A percentile compares a stretch with the other conserved stretches of the same genome.
Evolutionary conservation across 306 rosid genomes (phyloP).

Genomic region (Glycine latifolia): DNA sequence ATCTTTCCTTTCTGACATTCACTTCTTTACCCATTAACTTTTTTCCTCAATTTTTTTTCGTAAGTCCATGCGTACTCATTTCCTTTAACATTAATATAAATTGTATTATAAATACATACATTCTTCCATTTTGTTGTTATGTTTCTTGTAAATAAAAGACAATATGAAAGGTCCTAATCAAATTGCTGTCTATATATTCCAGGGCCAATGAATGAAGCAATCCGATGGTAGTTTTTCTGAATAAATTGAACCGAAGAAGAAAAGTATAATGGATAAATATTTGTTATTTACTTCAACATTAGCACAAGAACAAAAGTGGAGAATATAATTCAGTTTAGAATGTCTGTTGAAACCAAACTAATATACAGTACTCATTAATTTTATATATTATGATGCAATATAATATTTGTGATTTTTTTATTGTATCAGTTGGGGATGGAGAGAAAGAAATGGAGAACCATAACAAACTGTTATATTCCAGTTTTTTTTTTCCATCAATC

Average conservation of each 20-base stretch:
- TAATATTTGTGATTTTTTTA: not conserved
- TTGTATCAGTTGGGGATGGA: not conserved
- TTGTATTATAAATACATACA: not conserved
- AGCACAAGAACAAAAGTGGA: constrained; percentile 14
- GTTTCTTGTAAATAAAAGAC: not conserved
- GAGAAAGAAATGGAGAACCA: constrained; percentile 16
- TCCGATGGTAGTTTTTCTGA: not conserved
- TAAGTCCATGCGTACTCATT: not conserved
- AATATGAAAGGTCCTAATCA: constrained; percentile 15
- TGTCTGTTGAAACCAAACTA: not conserved
- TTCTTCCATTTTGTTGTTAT: not conserved
- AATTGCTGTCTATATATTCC: constrained; percentile 27
- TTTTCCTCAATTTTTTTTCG: not conserved
- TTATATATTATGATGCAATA: not conserved
- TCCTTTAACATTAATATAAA: not conserved
- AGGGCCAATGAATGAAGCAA: constrained; percentile 43
- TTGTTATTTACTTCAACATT: constrained; percentile 35
- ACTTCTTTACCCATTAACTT: not conserved
- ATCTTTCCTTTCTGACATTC: not conserved
- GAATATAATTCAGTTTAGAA: not conserved
- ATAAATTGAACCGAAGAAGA: constrained; percentile 46
- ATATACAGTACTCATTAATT: not conserved
- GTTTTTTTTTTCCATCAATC: constrained; percentile 23
- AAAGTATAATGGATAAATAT: constrained; percentile 38
- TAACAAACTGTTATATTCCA: constrained; percentile 46